Evolutionary conservation across 805 yeast species (phyloP).

Genomic region (Candida yuanshanica): DNA sequence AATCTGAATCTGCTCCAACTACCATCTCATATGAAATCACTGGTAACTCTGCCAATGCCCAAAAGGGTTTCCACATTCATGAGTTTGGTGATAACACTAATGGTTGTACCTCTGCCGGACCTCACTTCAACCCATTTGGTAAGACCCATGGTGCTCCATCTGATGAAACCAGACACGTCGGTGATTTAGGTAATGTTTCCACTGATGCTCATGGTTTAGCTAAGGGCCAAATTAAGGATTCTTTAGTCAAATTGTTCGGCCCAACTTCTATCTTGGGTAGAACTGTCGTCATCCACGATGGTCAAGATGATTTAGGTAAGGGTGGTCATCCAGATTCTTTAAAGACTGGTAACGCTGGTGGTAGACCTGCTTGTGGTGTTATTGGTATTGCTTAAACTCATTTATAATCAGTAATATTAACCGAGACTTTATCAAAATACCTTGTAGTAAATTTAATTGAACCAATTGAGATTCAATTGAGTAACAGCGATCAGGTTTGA

Average conservation of each 20-base stretch:
- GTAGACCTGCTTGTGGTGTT: conserved; percentile 98
- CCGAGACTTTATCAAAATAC: too few species aligned
- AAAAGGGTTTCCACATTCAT: conserved; percentile 97
- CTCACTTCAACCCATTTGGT: conserved; percentile 90
- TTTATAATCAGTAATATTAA: too few species aligned
- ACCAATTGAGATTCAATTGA: too few species aligned
- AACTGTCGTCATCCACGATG: conserved; percentile 91
- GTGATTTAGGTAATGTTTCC: conserved; percentile 92
- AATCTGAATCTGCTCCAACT: conserved; percentile 73
- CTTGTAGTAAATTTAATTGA: too few species aligned
- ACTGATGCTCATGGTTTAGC: conserved; percentile 89
- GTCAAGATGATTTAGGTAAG: conserved; percentile 90
- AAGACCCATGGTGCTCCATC: conserved; percentile 91
- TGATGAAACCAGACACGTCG: conserved; percentile 78
- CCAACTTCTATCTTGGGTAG: conserved; percentile 87
- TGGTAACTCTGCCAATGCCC: conserved; percentile 85
- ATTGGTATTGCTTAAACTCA: conserved; percentile 56
- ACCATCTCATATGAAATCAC: conserved; percentile 81
- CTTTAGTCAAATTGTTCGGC: conserved; percentile 75
- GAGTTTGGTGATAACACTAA: conserved; percentile 98
- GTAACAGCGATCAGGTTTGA: too few species aligned
- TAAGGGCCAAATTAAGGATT: conserved; percentile 81
- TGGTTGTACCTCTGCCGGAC: conserved; percentile 98
- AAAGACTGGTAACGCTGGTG: conserved; percentile 97
- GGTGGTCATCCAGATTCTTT: conserved; percentile 88